Evolutionary conservation across 1,139 yeast genomes (phyloP), one percentile per base, ranked within the genome.

Genomic region (Blastobotrys arbuscula): DNA sequence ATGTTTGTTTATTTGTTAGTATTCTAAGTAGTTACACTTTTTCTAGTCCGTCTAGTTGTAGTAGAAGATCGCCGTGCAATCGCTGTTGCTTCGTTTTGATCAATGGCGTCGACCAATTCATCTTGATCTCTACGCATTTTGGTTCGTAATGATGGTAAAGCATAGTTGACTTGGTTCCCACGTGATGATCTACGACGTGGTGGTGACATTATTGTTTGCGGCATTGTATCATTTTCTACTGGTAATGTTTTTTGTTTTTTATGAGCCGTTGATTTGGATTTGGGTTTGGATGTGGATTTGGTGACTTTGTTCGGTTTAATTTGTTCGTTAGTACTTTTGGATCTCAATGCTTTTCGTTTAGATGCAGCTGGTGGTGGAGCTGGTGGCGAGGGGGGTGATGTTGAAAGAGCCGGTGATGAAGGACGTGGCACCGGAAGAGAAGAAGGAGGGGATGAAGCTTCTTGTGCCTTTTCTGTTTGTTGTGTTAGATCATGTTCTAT

Each of bases 111-210:
- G 9, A 77, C 77, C 42, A 82, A 68, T 54, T 74, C 73, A 34
- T 72, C 83, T 0, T 83, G 74, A 37, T 82, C 81, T 55, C 95
- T 72, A 59, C 95, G 75, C 81, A 84, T 75, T 59, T 85, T 86
- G 15, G 76, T 77, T 35, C 83, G 72, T 48, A 84, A 63, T 0
- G 90, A 79, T 0, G 92, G 87, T 31, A 82, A 74, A 15, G 81
- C 80, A 60, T 86, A 87, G 60, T 81, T 81, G 6, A 86, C 79
- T 9, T 51, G 54, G 9, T 50, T 47, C 1, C 58, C 55, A 34
- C 63, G 50, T 2, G 63, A 45, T 19, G 45, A 37, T 21, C 49
- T n/a, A 6, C 51, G 23, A 7, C 47, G 28, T 13, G 42, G 47
- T 7, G 49, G 49, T 5, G 49, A 42, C 20, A 44, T 26, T 3